Conservation (phyloP, 352 stramenopile species). For the Globisporangium abappressorium region DNA sequence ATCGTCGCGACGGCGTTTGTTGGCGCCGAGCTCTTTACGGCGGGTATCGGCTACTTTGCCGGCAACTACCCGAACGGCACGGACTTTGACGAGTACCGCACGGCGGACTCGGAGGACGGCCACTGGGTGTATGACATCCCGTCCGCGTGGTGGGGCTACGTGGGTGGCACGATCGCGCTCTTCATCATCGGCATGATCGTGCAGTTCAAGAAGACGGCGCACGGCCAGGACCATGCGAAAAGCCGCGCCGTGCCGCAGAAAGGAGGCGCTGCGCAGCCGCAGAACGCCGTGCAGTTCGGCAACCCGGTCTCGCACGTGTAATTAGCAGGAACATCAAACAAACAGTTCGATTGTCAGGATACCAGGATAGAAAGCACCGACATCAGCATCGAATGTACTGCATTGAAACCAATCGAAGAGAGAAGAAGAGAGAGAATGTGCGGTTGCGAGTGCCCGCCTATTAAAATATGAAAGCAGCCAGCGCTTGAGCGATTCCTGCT, state of each 20-base stretch:
- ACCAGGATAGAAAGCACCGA: not conserved
- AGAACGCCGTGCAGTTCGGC: constrained; percentile 7
- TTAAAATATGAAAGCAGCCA: not conserved
- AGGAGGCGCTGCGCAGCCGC: not conserved
- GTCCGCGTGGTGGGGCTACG: constrained; percentile 71
- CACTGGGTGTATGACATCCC: constrained; percentile 64
- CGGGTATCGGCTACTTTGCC: constrained; percentile 54
- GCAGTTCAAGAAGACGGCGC: constrained; percentile 62
- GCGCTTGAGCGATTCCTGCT: not conserved
- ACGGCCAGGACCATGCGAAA: constrained; percentile 42
- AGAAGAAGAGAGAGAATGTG: constrained; percentile 5
- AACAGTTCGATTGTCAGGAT: not conserved
- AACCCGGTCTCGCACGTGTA: constrained; percentile 14
- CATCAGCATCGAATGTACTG: not conserved
- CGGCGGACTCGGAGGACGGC: constrained; percentile 21
- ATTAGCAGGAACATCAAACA: not conserved
- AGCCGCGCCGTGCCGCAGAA: constrained; percentile 24
- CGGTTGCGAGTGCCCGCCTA: not conserved
- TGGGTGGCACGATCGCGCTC: constrained; percentile 49
- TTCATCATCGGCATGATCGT: constrained; percentile 60
- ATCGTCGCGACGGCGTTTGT: constrained; percentile 54
- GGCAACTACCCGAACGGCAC: constrained; percentile 52
- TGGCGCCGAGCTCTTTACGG: constrained; percentile 38
- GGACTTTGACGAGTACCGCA: constrained; percentile 40
- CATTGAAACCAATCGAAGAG: not conserved